phyloP scores from a whole-genome alignment of 169 alveolate species.

The Plasmodium ovale region DNA sequence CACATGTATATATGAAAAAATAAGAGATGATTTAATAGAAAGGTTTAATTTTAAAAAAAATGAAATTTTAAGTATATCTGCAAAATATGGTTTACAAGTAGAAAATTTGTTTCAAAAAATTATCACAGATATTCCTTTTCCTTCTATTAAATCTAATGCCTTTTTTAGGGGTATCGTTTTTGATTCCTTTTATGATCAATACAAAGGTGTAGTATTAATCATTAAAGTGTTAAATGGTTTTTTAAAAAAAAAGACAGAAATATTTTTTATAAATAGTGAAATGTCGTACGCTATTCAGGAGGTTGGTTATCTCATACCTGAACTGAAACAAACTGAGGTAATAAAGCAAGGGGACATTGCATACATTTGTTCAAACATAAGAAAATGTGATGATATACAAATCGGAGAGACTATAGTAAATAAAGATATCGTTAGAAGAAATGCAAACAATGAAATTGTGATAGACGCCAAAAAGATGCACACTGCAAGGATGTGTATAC shows the following conservation, averaged over 20 bases:
- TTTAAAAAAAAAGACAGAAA: slow-evolving; percentile 79
- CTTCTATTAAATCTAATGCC: slow-evolving; percentile 80
- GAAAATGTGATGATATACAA: slow-evolving; percentile 55
- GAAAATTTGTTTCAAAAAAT: slow-evolving; percentile 87
- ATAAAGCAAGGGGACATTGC: slow-evolving; percentile 77
- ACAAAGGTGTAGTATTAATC: slow-evolving; percentile 92
- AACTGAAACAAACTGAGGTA: slow-evolving; percentile 73
- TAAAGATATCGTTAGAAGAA: slow-evolving; percentile 13
- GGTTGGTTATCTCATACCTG: slow-evolving; percentile 85
- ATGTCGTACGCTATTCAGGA: slow-evolving; percentile 77
- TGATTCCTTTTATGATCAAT: slow-evolving; percentile 92
- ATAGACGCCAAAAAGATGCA: slow-evolving; percentile 32
- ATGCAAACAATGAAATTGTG: slow-evolving; percentile 28
- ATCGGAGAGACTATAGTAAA: slow-evolving; percentile 28
- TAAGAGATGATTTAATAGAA: slow-evolving; percentile 77
- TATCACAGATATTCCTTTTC: slow-evolving; percentile 89
- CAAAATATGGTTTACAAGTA: slow-evolving; percentile 91
- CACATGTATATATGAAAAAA: slow-evolving; percentile 80
- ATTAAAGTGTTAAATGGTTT: slow-evolving; percentile 85
- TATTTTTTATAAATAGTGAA: slow-evolving; percentile 77
- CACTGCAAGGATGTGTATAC: background rate
- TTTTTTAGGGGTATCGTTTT: slow-evolving; percentile 92
- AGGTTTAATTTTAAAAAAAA: slow-evolving; percentile 82
- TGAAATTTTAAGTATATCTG: slow-evolving; percentile 90
- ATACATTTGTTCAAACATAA: slow-evolving; percentile 50